Base-by-base conservation (phyloP, 305 asterid species). In the Solanum hybrid region DNA sequence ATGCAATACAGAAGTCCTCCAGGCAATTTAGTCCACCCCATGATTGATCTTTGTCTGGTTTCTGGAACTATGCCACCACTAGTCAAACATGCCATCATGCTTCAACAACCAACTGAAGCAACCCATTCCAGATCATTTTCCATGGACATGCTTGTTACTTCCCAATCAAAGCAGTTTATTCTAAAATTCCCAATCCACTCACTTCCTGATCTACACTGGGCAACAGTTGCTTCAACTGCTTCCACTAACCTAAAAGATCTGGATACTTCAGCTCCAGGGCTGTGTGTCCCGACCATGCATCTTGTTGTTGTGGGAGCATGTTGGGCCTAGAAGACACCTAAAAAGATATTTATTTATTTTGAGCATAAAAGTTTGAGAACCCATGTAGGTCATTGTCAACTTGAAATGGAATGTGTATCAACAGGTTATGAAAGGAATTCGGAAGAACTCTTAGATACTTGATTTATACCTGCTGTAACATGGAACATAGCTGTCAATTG, bases 1-100 rank as follows among this genome's bases (percentile, higher is more conserved):
- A 46, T 13, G 91, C 90, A 22, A 89, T 69, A 88, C 34, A 88
- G 86, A 75, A 8, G 51, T 57, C 69, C 69, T 18, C 74, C 86
- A 88, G 13, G 24, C 39, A 36, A 81, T 40, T 26, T 8, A 13
- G 87, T 20, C 26, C 71, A 82, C 37, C 37, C 69, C 36, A 40
- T 40, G 86, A 39, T 37, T 39, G 64, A 37, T 80, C 34, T 79
- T 6, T 12, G 67, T 80, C 86, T 37, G 64, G 86, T 39, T 37
- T 80, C 86, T 37, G 51, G 67, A 80, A 31, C 86, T n/a, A 24
- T 80, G 35, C 67, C 13, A 26, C 12, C 64, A 39, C 26, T 24
- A 39, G 35, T 81, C 86, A 39, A 24, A 13, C 61, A 81, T 39
- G 35, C 33, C 34, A 39, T 35, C 85, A 79, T 36, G 57, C 85